Evolutionary conservation across 2,329 filamentous ascomycete genomes (phyloP), one percentile per base, ranked within the genome.

Genomic region (Clonostachys rhizophaga): DNA sequence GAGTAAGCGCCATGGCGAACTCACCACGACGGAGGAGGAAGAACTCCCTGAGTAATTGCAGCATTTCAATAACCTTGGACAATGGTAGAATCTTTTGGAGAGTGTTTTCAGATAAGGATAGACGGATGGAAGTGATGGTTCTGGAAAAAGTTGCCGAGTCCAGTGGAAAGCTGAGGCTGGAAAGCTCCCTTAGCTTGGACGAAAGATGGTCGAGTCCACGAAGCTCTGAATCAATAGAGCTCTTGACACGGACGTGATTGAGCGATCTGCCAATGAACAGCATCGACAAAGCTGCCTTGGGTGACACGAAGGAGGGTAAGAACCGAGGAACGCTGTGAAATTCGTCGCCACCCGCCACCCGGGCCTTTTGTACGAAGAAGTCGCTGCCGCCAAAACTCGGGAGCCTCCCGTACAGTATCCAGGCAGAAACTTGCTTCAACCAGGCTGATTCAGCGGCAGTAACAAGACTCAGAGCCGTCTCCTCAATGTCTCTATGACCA

Each of bases 191-290:
- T 9, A 94, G 75, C 59, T 94, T 88, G 1, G 79, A 75, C 1
- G 86, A 80, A 2, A 89, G 68, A 43, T 89, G 76, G 17, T 80
- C 74, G 5, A 83, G 67, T 33, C 82, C 80, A 34, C 69, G 67
- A 17, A 72, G 53, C 45, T 69, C 62, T 13, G 68, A 66, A 49
- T 74, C 69, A 10, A 69, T 60, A 42, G 66, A 71, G 47, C 71
- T 72, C 54, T 72, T 75, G 14, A 79, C 75, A 44, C 87, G 79
- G 47, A 96, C 86, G 54, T 95, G 89, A 55, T 95, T 90, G 42
- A 97, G 72, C 1, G 91, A 95, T 53, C 87, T 88, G 11, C 94
- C 94, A 51, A 96, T 86, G 59, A 96, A 96, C 6, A 96, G 71
- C 63, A 97, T 89, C 0, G 91, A 96, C 5, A 81, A 76, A 8